phyloP scores from a whole-genome alignment of 352 stramenopile species.

The Phytophthora podocarpi region DNA sequence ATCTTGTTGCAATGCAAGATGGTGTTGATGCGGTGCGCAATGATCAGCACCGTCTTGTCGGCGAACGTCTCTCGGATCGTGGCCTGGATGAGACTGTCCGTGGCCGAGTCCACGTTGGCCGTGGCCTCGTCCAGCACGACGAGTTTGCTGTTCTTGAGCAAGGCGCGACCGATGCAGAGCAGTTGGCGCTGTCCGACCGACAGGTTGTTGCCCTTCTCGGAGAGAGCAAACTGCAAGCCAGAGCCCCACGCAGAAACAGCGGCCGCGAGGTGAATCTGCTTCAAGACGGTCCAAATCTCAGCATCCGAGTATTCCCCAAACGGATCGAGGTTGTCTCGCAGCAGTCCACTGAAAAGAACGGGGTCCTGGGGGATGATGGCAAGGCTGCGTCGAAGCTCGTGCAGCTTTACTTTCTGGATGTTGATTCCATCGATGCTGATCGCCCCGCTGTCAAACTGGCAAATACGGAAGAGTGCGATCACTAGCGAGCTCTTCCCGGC shows the following conservation, averaged over 20 bases:
- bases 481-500: constrained; percentile 53
- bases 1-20: constrained; percentile 34
- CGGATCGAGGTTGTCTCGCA: constrained; percentile 91
- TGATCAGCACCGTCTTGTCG: constrained; percentile 92
- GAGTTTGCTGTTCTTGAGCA: constrained; percentile 88
- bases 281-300: constrained; percentile 44
- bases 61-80: constrained; percentile 71
- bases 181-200: constrained; percentile 94
- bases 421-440: constrained; percentile 88
- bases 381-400: constrained; percentile 32
- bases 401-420: constrained; percentile 37
- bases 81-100: constrained; percentile 87
- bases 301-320: constrained; percentile 72
- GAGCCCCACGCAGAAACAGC: constrained; percentile 14
- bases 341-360: constrained; percentile 81
- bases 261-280: constrained; percentile 39
- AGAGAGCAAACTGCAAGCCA: constrained; percentile 82
- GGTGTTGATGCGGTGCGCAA: constrained; percentile 96
- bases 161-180: constrained; percentile 93
- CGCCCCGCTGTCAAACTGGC: constrained; percentile 40
- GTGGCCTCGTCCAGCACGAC: constrained; percentile 96
- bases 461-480: constrained; percentile 49
- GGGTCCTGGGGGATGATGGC: constrained; percentile 38
- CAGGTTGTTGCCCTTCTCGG: constrained; percentile 93
- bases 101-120: constrained; percentile 86